Evolutionary conservation across 345 rosid species (phyloP), one percentile per base, ranked within the genome.

Genomic region (Citrus trifoliata): DNA sequence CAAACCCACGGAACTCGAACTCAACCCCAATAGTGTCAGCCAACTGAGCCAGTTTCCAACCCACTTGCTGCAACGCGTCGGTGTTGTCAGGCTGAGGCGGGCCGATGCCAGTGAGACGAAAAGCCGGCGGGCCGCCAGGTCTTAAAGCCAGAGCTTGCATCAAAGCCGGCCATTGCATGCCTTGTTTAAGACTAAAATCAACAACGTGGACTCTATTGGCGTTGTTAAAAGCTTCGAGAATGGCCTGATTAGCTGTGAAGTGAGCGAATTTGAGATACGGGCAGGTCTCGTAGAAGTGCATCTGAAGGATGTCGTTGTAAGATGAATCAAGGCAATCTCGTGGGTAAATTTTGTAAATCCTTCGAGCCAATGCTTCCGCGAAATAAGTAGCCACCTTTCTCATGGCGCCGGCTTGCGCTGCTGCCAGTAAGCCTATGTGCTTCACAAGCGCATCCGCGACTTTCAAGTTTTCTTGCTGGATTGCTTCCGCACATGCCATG

Each of bases 161-260:
- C 10, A 95, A 81, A 12, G 98, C 97, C 61, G 98, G 97, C 98
- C 98, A 95, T 82, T 95, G 98, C 90, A 95, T 86, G 37, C 98
- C 98, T 64, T 91, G 91, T 19, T 89, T 89, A 60, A 95, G 81
- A 14, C 87, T 86, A 71, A 95, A 91, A 80, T 95, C 97, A 61
- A 95, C 83, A 24, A 93, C 94, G 74, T 95, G 98, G 71, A 94
- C 98, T 13, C 87, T 81, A 42, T 80, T 84, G 5, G 87, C 86
- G 27, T 84, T 82, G 2, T 81, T 88, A 48, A 94, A 91, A 18
- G 93, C 92, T 74, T 94, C 96, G 7, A 93, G 96, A 21, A 95
- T 92, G 13, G 98, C 98, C 78, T 95, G 98, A 59, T 95, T 95
- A 40, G 98, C 98, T 0, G 98, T 95, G 84, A 95, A 95, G 73